Evolutionary conservation across 2,329 filamentous ascomycete genomes (phyloP).

Genomic region (Aspergillus caelatus): DNA sequence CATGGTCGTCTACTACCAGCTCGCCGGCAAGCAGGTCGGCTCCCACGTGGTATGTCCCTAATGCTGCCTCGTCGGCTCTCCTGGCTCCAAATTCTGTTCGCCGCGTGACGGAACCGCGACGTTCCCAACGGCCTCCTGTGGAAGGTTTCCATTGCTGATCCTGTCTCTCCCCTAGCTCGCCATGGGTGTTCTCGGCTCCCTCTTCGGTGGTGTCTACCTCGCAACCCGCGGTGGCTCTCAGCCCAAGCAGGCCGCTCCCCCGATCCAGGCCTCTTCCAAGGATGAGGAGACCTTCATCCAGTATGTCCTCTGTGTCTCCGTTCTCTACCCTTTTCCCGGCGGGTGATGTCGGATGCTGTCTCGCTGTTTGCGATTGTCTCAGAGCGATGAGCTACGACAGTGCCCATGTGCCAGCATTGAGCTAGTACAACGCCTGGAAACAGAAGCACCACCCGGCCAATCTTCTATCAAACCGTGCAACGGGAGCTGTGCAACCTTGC

Average conservation of each 20-base stretch:
- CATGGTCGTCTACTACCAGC: slow-evolving; percentile 56
- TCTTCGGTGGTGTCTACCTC: slow-evolving; percentile 52
- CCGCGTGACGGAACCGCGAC: neutral
- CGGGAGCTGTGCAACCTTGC: neutral
- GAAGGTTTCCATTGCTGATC: neutral
- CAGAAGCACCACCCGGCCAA: neutral
- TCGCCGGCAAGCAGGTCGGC: slow-evolving; percentile 56
- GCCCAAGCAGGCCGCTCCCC: slow-evolving; percentile 53
- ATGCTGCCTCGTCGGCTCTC: slow-evolving; percentile 1
- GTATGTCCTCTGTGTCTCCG: slow-evolving; percentile 47
- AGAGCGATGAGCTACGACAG: neutral
- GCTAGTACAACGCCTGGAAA: neutral
- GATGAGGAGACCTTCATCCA: slow-evolving; percentile 71
- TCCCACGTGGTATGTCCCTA: slow-evolving; percentile 53
- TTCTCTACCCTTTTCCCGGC: neutral
- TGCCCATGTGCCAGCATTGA: neutral
- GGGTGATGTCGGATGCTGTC: neutral
- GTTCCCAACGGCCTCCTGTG: slow-evolving; percentile 21
- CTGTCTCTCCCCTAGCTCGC: slow-evolving; percentile 53
- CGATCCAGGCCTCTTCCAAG: slow-evolving; percentile 67
- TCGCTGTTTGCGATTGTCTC: neutral
- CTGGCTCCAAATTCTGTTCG: slow-evolving; percentile 18
- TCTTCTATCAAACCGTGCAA: neutral
- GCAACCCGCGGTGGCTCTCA: slow-evolving; percentile 49
- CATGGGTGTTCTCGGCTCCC: slow-evolving; percentile 58